Evolutionary conservation across 768 basidiomycete species (phyloP), one percentile per base, ranked within the genome.

Genomic region (Naganishia vishniacii): DNA sequence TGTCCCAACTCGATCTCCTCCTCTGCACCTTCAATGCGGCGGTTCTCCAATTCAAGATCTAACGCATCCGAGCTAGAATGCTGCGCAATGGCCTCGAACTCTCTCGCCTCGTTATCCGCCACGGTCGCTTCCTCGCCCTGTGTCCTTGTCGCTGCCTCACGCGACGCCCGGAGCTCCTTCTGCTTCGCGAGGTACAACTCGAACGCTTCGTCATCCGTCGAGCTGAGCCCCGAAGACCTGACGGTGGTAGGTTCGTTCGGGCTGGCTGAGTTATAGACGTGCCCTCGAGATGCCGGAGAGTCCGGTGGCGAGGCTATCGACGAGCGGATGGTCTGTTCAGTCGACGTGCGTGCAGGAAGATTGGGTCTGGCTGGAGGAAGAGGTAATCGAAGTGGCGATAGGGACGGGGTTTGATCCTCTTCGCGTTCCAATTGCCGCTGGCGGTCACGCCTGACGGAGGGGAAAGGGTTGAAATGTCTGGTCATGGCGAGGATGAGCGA

Each of bases 1-100:
- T 91, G 89, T 70, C 90, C 89, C 15, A 78, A 67, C 75, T 93
- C 88, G 6, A 86, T 85, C 25, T 82, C 87, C 69, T 88, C 87
- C 68, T 86, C 86, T 84, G 88, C 46, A 40, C 37, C 51, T 41
- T 65, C 62, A 8, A 59, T 69, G 13, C 66, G 29, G 16, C 18
- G 26, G 12, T 45, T 34, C 25, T 25, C 37, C 15, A 5, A 2
- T 9, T 59, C 34, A 32, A 51, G 20, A n/a, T 31, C 49, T 25
- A 56, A n/a, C 5, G 53, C 9, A 56, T 26, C 37, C 2, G 8
- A 18, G 15, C 34, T 34, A 6, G 53, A 20, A 4, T 32, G 4
- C 32, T 56, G 20, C 12, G 20, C 34, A 26, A 26, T 37, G 2
- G 53, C n/a, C 53, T 56, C 20, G 6, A 56, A 12, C 20, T 56